Conservation (phyloP, 352 stramenopile genomes). For the Phytophthora hybrid region DNA sequence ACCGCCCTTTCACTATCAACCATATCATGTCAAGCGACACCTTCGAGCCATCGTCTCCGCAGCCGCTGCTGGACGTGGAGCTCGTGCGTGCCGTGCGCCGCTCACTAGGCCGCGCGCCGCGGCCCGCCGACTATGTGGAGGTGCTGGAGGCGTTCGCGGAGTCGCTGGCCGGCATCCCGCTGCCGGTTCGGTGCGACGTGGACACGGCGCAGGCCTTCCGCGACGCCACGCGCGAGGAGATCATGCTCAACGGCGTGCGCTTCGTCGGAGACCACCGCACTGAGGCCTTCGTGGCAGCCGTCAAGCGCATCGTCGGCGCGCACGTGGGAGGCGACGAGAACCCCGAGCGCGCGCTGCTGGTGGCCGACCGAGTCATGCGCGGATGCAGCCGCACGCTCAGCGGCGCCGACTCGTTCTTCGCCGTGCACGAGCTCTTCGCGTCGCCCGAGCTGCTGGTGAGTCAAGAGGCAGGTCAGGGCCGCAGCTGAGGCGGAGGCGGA, state of each 20-base stretch:
- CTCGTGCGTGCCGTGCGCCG: conserved; percentile 52
- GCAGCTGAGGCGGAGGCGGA: no score
- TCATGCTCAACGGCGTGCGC: conserved; percentile 76
- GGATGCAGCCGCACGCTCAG: conserved; percentile 80
- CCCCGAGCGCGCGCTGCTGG: conserved; percentile 51
- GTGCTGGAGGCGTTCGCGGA: conserved; percentile 38
- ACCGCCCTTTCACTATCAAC: neutral
- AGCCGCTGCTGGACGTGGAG: conserved; percentile 49
- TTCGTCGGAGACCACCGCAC: conserved; percentile 80
- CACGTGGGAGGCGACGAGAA: conserved; percentile 45
- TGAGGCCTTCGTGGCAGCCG: conserved; percentile 74
- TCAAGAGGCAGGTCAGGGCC: neutral
- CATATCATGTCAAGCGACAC: neutral
- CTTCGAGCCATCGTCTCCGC: neutral
- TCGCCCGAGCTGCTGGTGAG: conserved; percentile 61
- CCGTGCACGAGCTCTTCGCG: conserved; percentile 73
- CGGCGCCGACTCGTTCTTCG: conserved; percentile 81
- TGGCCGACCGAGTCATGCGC: conserved; percentile 75
- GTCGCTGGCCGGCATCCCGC: conserved; percentile 55
- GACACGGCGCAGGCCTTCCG: conserved; percentile 77
- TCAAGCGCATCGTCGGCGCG: conserved; percentile 74
- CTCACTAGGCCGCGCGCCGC: conserved; percentile 42
- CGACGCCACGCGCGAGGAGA: conserved; percentile 74
- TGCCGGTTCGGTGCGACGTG: conserved; percentile 68
- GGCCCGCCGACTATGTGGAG: conserved; percentile 67